phyloP scores from a whole-genome alignment of 2,329 filamentous ascomycete species.

The Exserohilum rostratum region DNA sequence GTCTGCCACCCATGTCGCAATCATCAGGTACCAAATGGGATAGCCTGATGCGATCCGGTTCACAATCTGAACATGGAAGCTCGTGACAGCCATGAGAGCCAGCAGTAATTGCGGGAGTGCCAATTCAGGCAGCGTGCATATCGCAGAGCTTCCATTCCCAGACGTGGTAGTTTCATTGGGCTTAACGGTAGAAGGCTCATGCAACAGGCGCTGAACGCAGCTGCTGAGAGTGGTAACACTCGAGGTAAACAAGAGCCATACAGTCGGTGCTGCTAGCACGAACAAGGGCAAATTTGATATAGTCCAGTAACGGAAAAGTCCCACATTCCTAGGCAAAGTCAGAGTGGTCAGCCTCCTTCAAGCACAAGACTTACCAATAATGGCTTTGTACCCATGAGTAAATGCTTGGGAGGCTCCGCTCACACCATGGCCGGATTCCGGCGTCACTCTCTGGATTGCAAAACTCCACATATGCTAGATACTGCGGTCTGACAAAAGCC shows the following conservation, averaged over 20 bases:
- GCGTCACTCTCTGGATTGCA: slow-evolving; percentile 31
- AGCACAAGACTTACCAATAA: slow-evolving; percentile 75
- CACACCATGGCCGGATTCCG: slow-evolving; percentile 72
- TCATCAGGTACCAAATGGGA: slow-evolving; percentile 85
- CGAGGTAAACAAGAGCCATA: slow-evolving; percentile 70
- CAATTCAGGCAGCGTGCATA: slow-evolving; percentile 52
- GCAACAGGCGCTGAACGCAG: slow-evolving; percentile 49
- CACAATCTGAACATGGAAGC: slow-evolving; percentile 93
- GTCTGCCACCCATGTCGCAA: slow-evolving; percentile 57
- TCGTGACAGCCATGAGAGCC: slow-evolving; percentile 73
- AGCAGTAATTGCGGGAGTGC: slow-evolving; percentile 76
- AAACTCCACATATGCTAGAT: slow-evolving; percentile 73
- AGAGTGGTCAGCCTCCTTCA: slow-evolving; percentile 1
- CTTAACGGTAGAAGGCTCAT: slow-evolving; percentile 24
- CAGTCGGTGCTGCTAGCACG: slow-evolving; percentile 77
- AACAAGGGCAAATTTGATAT: slow-evolving; percentile 86
- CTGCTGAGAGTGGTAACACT: slow-evolving; percentile 48
- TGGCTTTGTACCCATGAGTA: slow-evolving; percentile 86
- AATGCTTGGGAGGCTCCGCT: slow-evolving; percentile 75
- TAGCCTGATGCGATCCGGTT: slow-evolving; percentile 87
- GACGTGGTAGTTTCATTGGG: slow-evolving; percentile 12
- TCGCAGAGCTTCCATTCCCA: slow-evolving; percentile 6
- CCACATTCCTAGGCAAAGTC: slow-evolving; percentile 72
- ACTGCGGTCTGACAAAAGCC: slow-evolving; percentile 75
- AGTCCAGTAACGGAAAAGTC: slow-evolving; percentile 91